Percentiles rank a stretch among this genome's conserved stretches.
Conservation (phyloP, 2,329 filamentous ascomycete species). For the Seiridium cupressi region DNA sequence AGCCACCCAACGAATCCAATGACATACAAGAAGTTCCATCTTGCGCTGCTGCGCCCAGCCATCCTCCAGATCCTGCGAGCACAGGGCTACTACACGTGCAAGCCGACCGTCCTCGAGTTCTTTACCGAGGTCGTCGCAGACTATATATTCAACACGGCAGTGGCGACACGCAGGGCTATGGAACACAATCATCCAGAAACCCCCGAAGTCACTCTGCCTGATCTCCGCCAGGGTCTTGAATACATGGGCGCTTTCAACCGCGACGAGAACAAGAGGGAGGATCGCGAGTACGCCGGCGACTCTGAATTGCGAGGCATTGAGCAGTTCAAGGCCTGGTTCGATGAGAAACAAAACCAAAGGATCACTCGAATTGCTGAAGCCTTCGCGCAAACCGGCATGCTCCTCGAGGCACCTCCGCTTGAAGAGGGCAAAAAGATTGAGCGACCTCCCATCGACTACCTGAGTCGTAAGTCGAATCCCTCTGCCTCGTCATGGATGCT, state of each 20-base stretch:
- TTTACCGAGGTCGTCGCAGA: constrained; percentile 83
- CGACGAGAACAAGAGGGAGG: constrained; percentile 56
- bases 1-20: constrained; percentile 1
- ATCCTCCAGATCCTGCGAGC: constrained; percentile 90
- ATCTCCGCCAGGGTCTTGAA: constrained; percentile 82
- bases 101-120: constrained; percentile 79
- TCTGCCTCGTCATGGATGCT: not conserved
- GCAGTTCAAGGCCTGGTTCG: constrained; percentile 77
- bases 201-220: constrained; percentile 64
- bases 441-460: constrained; percentile 56
- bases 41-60: constrained; percentile 80
- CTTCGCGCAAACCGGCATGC: constrained; percentile 35
- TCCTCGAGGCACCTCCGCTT: constrained; percentile 28
- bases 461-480: constrained; percentile 53
- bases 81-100: constrained; percentile 82
- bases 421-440: constrained; percentile 49
- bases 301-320: constrained; percentile 79
- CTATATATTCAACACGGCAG: constrained; percentile 74
- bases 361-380: constrained; percentile 78
- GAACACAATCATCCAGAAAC: constrained; percentile 64
- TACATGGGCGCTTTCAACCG: constrained; percentile 75
- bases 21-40: constrained; percentile 33
- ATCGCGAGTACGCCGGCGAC: constrained; percentile 67
- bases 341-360: constrained; percentile 71
- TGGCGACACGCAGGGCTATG: constrained; percentile 70